phyloP scores from a whole-genome alignment of 2,329 filamentous ascomycete genomes.

The Colletotrichum cereale region DNA sequence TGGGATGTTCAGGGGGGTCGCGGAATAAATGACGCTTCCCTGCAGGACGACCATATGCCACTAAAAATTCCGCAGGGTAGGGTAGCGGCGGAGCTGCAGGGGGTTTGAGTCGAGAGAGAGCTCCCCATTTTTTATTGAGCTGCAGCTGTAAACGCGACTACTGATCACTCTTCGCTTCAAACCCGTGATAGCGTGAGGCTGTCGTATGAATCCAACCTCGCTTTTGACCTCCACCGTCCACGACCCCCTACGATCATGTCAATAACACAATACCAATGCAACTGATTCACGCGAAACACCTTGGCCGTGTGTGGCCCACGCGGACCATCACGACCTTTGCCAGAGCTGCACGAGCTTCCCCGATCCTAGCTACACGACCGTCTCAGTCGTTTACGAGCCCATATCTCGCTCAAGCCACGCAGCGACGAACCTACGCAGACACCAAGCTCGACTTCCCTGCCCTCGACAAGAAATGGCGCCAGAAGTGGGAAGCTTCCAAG shows the following conservation, averaged over 20 bases:
- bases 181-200: constrained; percentile 19
- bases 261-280: constrained; percentile 44
- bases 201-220: constrained; percentile 19
- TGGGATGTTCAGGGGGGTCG: constrained; percentile 28
- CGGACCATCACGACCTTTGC: constrained; percentile 22
- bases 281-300: constrained; percentile 45
- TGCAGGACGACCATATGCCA: constrained; percentile 32
- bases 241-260: constrained; percentile 41
- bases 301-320: constrained; percentile 41
- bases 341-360: constrained; percentile 18
- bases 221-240: not conserved
- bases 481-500: constrained; percentile 54
- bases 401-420: constrained; percentile 22
- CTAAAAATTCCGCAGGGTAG: constrained; percentile 25
- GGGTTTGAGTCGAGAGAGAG: constrained; percentile 26
- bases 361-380: constrained; percentile 18
- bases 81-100: constrained; percentile 35
- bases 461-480: constrained; percentile 66
- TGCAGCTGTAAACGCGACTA: constrained; percentile 31
- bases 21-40: constrained; percentile 38
- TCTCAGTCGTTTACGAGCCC: constrained; percentile 22
- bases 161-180: not conserved
- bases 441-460: constrained; percentile 59
- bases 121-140: constrained; percentile 36
- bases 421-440: constrained; percentile 53